phyloP scores from a whole-genome alignment of 2,329 filamentous ascomycete species.

The Monosporascus sp. region DNA sequence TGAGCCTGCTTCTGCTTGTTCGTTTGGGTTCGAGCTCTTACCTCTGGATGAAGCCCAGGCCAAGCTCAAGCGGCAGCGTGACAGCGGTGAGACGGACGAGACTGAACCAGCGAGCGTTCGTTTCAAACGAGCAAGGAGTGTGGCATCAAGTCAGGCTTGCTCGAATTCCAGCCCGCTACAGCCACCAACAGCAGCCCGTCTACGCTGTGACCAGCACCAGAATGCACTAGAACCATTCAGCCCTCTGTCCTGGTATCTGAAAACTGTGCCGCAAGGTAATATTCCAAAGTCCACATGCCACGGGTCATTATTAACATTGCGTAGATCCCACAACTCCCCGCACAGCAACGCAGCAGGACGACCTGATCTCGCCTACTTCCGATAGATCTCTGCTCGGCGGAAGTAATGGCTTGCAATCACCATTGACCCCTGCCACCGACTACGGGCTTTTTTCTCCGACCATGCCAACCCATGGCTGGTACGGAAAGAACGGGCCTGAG shows the following conservation, averaged over 20 bases:
- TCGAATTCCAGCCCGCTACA: conserved; percentile 2
- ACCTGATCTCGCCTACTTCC: background rate
- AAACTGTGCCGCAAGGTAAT: conserved; percentile 9
- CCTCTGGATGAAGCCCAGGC: conserved; percentile 19
- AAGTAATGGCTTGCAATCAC: background rate
- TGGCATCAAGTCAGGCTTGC: conserved; percentile 1
- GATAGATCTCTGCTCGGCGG: background rate
- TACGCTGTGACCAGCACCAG: conserved; percentile 3
- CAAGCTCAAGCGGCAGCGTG: conserved; percentile 18
- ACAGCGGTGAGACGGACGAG: conserved; percentile 20
- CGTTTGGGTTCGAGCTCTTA: conserved; percentile 24
- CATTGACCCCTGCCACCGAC: background rate
- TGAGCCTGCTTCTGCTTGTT: conserved; percentile 8
- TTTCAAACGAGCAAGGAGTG: conserved; percentile 9
- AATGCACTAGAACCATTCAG: conserved; percentile 8
- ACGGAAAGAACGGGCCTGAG: background rate
- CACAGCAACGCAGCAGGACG: background rate
- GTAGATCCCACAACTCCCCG: background rate
- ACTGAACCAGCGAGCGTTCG: conserved; percentile 12
- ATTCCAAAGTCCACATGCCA: background rate
- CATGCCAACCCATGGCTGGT: background rate
- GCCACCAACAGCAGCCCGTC: conserved; percentile 4
- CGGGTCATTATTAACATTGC: background rate
- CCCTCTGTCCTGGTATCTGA: background rate
- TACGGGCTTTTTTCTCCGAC: background rate